Base-by-base conservation (phyloP, 768 basidiomycete genomes). In the Gelatoporia subvermispora region DNA sequence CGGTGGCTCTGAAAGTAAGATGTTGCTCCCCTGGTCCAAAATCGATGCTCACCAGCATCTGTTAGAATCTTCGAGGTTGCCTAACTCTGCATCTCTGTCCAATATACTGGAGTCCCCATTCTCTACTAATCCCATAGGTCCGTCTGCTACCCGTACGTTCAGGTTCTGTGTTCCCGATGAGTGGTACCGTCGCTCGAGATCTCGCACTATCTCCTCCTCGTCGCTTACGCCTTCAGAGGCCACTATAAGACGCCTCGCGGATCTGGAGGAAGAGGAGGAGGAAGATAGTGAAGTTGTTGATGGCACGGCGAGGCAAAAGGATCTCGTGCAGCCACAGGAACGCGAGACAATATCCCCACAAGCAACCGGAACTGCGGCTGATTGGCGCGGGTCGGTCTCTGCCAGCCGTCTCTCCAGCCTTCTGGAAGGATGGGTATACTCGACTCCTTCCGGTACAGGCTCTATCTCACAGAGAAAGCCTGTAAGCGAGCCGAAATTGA, bases 91-190 rank as follows among this genome's bases (percentile, higher is more conserved):
- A 8, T 45, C 65, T 1, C 55, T 82, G 2, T 75, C 71, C 22
- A 61, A 69, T n/a, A 61, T 81, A 34, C 46, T 79, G 16, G 63
- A 61, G 41, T 67, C 67, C 13, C 70, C 77, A 4, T 49, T 48
- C 16, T 43, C 49, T 3, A 41, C 55, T 4, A 55, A 53, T 11
- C 57, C 62, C 13, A 45, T 54, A 17, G 53, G 49, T 2, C 35
- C 50, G 9, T 48, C 48, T n/a, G 60, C 59, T 4, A 68, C 58
- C 17, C 78, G 78, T 8, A 60, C 55, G 8, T 79, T 85, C 59
- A 73, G 75, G 22, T 76, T 90, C 47, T 85, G 82, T 52, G 79
- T 92, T 8, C 85, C 85, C 2, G 85, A 85, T 45, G 83, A 85
- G 59, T 91, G 84, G 89, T 91, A 81, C 64, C 79, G 81, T 48